Evolutionary conservation across 2,329 filamentous ascomycete genomes (phyloP).

Genomic region (Exophiala sp.): DNA sequence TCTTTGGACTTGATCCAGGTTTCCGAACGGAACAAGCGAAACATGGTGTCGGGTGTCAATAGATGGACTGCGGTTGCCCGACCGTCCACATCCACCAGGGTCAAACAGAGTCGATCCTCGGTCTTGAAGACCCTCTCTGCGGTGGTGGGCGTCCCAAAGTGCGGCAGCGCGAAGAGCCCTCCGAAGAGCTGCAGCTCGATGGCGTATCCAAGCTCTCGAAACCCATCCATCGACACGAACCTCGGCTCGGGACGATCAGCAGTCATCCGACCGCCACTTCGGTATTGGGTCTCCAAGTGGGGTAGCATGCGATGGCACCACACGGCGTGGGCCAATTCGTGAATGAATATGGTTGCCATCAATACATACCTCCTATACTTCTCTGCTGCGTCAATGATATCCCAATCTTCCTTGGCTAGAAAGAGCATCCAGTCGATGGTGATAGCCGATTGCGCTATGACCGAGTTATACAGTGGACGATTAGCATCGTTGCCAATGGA

Average conservation of each 20-base stretch:
- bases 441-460: conserved; percentile 3
- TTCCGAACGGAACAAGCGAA: conserved; percentile 4
- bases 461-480: neutral
- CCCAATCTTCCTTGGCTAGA: conserved; percentile 3
- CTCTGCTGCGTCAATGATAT: neutral
- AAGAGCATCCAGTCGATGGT: neutral
- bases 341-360: conserved; percentile 5
- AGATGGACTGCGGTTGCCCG: neutral
- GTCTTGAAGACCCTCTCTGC: neutral
- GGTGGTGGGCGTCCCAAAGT: conserved; percentile 1
- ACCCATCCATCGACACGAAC: neutral
- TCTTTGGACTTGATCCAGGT: neutral
- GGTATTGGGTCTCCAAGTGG: neutral
- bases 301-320: conserved; percentile 7
- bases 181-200: conserved; percentile 10
- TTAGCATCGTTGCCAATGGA: neutral
- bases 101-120: neutral
- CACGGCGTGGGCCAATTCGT: conserved; percentile 11
- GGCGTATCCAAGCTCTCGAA: conserved; percentile 3
- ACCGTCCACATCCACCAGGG: neutral
- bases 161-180: neutral
- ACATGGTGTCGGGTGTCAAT: conserved; percentile 3
- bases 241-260: neutral
- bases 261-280: neutral
- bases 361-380: conserved; percentile 7